Percentiles rank a stretch among this genome's conserved stretches.
These are phyloP conservation scores for Tubosaeta sp. DNA, from an alignment of 768 basidiomycete genomes.

Conservation along the genomic window DNA sequence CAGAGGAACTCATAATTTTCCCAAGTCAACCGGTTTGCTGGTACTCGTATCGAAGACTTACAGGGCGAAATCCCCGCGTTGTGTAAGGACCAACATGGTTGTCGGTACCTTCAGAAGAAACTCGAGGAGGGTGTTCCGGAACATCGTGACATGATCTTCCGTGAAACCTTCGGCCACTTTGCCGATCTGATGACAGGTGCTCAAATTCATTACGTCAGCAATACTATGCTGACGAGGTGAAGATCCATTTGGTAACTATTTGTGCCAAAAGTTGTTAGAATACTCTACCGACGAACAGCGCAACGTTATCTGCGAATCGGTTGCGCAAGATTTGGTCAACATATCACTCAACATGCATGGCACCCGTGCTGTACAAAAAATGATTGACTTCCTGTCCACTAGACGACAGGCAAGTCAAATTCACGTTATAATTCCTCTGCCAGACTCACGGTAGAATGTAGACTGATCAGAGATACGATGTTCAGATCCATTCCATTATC, in stretches of 20 bases:
- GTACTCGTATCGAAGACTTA: slow-evolving; percentile 91
- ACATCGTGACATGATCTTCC: slow-evolving; percentile 99
- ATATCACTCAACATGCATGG: slow-evolving; percentile 99
- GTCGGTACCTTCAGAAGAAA: slow-evolving; percentile 98
- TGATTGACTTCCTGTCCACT: slow-evolving; percentile 98
- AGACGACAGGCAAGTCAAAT: slow-evolving; percentile 75
- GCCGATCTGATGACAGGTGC: slow-evolving; percentile 96
- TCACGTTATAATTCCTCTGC: slow-evolving; percentile 35
- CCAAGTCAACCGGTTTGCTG: slow-evolving; percentile 93
- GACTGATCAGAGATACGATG: slow-evolving; percentile 79
- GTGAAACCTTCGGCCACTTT: slow-evolving; percentile 96
- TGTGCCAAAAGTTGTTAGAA: slow-evolving; percentile 97
- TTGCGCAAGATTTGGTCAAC: slow-evolving; percentile 94
- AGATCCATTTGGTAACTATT: slow-evolving; percentile 99
- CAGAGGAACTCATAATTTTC: background rate
- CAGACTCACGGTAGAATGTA: slow-evolving; percentile 53
- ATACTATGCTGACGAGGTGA: slow-evolving; percentile 1
- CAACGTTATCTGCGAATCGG: slow-evolving; percentile 94
- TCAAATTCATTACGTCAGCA: slow-evolving; percentile 1
- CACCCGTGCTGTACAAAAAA: slow-evolving; percentile 98
- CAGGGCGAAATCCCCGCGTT: slow-evolving; percentile 90
- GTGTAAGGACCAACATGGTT: slow-evolving; percentile 99
- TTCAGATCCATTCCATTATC: slow-evolving; percentile 95
- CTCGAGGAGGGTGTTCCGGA: slow-evolving; percentile 93
- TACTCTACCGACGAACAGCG: slow-evolving; percentile 97